A percentile compares a stretch with the other conserved stretches of the same genome.
These are phyloP conservation scores for Nannochloropsis granulata DNA, from an alignment of 108 stramenopile species.

Conservation along the genomic window DNA sequence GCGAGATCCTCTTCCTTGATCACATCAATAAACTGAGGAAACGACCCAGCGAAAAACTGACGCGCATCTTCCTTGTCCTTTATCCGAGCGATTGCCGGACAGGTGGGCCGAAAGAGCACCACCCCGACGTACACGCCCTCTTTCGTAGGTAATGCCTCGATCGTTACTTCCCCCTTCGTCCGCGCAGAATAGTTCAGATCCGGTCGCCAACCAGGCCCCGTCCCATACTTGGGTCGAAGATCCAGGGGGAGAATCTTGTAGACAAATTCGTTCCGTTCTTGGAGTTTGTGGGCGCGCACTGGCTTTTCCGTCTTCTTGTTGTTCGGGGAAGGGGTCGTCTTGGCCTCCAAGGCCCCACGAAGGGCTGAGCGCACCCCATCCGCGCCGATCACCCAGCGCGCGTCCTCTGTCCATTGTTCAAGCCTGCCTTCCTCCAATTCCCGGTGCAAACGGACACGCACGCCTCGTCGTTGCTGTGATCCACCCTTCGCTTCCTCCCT, in stretches of 20 bases:
- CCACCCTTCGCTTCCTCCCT: not conserved
- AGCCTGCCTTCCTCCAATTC: not conserved
- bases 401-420: slow-evolving; percentile 2
- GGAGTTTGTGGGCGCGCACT: slow-evolving; percentile 8
- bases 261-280: slow-evolving; percentile 18
- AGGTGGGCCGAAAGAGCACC: slow-evolving; percentile 53
- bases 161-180: slow-evolving; percentile 36
- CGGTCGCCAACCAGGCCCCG: not conserved
- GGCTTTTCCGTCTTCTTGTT: not conserved
- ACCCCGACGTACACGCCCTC: slow-evolving; percentile 42
- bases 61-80: slow-evolving; percentile 44
- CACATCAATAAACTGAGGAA: slow-evolving; percentile 58
- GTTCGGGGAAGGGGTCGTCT: not conserved
- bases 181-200: not conserved
- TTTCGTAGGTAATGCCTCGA: slow-evolving; percentile 68
- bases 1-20: slow-evolving; percentile 50
- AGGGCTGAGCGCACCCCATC: slow-evolving; percentile 25
- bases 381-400: slow-evolving; percentile 20
- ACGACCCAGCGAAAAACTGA: slow-evolving; percentile 43
- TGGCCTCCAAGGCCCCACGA: slow-evolving; percentile 3
- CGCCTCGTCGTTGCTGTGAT: not conserved
- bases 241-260: slow-evolving; percentile 70
- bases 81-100: slow-evolving; percentile 18
- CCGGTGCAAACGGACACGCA: not conserved
- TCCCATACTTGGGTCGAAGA: slow-evolving; percentile 45